A percentile compares a stretch with the other conserved stretches of the same genome.
phyloP scores from a whole-genome alignment of 495 filamentous ascomycete species.

The Penicillium turbatum region DNA sequence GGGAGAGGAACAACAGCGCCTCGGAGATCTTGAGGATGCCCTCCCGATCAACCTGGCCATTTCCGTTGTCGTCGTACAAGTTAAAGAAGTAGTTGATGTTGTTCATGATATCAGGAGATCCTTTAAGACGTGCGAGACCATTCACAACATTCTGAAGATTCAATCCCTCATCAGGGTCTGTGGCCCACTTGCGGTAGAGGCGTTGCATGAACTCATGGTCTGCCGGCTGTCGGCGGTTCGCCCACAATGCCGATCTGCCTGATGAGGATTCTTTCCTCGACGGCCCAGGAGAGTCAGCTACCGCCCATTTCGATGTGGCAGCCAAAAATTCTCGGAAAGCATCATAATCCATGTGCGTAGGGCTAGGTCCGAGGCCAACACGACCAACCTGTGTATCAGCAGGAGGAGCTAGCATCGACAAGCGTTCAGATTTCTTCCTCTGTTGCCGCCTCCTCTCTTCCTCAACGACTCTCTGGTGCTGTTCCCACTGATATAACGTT shows the following conservation, averaged over 20 bases:
- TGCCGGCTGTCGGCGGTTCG: slow-evolving; percentile 77
- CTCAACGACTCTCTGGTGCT: slow-evolving; percentile 70
- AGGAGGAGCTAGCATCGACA: slow-evolving; percentile 39
- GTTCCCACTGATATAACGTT: slow-evolving; percentile 83
- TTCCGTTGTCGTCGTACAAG: slow-evolving; percentile 87
- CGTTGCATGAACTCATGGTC: slow-evolving; percentile 94
- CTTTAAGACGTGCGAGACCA: slow-evolving; percentile 84
- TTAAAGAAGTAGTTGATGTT: slow-evolving; percentile 97
- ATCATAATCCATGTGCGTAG: slow-evolving; percentile 92
- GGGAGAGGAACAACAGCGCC: slow-evolving; percentile 85
- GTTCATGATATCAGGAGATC: slow-evolving; percentile 91
- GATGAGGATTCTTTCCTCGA: slow-evolving; percentile 50
- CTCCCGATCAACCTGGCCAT: slow-evolving; percentile 93
- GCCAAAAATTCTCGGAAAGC: slow-evolving; percentile 92
- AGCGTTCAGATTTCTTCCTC: slow-evolving; percentile 52
- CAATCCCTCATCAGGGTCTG: slow-evolving; percentile 65
- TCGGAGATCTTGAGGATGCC: slow-evolving; percentile 94
- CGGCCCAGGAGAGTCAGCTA: slow-evolving; percentile 68
- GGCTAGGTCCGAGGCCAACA: slow-evolving; percentile 83
- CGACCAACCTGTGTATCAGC: slow-evolving; percentile 56
- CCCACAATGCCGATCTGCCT: slow-evolving; percentile 56
- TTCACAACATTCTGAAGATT: slow-evolving; percentile 87
- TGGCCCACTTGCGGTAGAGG: slow-evolving; percentile 84
- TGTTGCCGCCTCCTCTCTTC: slow-evolving; percentile 61
- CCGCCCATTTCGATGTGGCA: slow-evolving; percentile 83